Conservation (phyloP, 306 rosid genomes). For the Crataegus laevigata region DNA sequence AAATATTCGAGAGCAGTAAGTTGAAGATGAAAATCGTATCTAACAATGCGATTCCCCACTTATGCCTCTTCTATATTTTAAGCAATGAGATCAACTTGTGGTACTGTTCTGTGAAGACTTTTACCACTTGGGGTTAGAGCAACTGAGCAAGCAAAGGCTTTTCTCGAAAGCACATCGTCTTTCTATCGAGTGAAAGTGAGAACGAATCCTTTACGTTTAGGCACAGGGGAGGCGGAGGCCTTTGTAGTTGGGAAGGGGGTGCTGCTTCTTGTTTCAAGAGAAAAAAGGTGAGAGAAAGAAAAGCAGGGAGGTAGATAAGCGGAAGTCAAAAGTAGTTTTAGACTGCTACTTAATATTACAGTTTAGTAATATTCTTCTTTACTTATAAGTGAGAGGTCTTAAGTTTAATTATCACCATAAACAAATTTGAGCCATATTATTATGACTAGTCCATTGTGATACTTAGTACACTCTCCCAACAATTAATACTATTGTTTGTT, state of each 20-base stretch:
- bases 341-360: neutral
- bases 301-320: neutral
- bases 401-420: rapidly evolving
- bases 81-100: neutral
- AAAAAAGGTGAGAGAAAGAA: neutral
- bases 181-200: neutral
- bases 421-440: no score
- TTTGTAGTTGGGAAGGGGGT: neutral
- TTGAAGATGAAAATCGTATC: no score
- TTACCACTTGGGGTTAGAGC: neutral
- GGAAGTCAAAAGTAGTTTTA: conserved; percentile 14
- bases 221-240: neutral
- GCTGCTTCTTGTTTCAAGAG: neutral
- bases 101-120: neutral
- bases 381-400: no score
- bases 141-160: neutral
- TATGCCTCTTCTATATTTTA: neutral
- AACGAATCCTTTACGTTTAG: neutral
- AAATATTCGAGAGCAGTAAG: no score
- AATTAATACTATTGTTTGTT: no score
- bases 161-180: neutral
- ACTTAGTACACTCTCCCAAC: no score
- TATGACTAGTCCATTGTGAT: rapidly evolving
- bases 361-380: no score
- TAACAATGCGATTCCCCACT: neutral